These are phyloP conservation scores for Cryphonectria nitschkei DNA, from an alignment of 2,329 filamentous ascomycete genomes.

Conservation along the genomic window DNA sequence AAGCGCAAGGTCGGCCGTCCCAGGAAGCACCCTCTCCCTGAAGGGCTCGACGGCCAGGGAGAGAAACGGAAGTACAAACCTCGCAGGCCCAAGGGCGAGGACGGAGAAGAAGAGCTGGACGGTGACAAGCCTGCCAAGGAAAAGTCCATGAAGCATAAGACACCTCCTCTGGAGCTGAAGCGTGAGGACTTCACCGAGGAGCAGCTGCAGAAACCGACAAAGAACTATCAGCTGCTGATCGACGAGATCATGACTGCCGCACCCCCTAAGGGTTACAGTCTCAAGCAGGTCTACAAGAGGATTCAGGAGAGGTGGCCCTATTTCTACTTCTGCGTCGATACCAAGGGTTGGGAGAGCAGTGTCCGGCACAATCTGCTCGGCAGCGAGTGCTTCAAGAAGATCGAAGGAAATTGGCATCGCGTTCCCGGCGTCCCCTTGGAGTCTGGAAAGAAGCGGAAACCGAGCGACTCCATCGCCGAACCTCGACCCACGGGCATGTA, in stretches of 20 bases:
- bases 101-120: slow-evolving; percentile 59
- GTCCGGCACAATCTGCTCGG: slow-evolving; percentile 67
- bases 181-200: slow-evolving; percentile 60
- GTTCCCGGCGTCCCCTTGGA: slow-evolving; percentile 62
- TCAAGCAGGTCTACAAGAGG: slow-evolving; percentile 67
- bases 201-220: slow-evolving; percentile 63
- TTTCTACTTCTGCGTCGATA: slow-evolving; percentile 63
- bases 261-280: slow-evolving; percentile 56
- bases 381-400: slow-evolving; percentile 64
- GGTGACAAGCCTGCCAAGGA: slow-evolving; percentile 58
- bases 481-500: slow-evolving; percentile 35
- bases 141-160: slow-evolving; percentile 66
- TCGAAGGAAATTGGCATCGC: slow-evolving; percentile 61
- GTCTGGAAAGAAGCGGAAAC: slow-evolving; percentile 64
- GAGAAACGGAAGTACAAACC: slow-evolving; percentile 72
- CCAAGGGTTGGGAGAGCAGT: slow-evolving; percentile 68
- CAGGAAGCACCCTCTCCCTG: slow-evolving; percentile 64
- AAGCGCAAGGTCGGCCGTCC: slow-evolving; percentile 70
- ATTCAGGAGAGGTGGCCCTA: slow-evolving; percentile 62
- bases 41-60: slow-evolving; percentile 55
- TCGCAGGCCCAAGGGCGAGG: slow-evolving; percentile 49
- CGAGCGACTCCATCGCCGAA: slow-evolving; percentile 45
- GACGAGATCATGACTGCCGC: slow-evolving; percentile 62
- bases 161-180: slow-evolving; percentile 60
- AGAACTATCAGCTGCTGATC: slow-evolving; percentile 65